Base-by-base conservation (phyloP, 768 basidiomycete genomes). In the Boletus reticulatus region DNA sequence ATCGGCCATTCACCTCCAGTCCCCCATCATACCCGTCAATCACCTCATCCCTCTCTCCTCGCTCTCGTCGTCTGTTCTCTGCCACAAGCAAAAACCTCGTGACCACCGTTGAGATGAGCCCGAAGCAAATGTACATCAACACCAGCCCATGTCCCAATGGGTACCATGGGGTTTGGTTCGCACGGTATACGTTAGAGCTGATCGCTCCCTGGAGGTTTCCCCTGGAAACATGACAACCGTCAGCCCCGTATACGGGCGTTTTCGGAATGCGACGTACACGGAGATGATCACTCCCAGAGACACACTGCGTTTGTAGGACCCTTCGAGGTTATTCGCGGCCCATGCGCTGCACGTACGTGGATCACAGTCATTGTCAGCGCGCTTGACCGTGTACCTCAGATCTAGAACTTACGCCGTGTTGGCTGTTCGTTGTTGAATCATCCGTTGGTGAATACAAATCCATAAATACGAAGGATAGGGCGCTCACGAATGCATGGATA, bases 121-220 rank as follows among this genome's bases (percentile, higher is more conserved):
- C 88, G 48, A 89, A 71, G 38, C 70, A 79, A 61, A 91, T 88
- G 72, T 88, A 91, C 80, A 84, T 78, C 49, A 90, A 73, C 48
- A 89, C 88, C 37, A 90, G 73, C 8, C 83, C 85, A 52, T 87
- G 76, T 1, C 76, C 69, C 48, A 87, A 72, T 3, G 75, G 78
- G 67, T 87, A 92, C 83, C 85, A 86, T 11, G 88, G 89, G 57
- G 74, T 74, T 65, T 89, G 85, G 45, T 67, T 69, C 4, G 79
- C 80, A 32, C 87, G 87, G 64, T 91, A 90, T 78, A 91, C 81
- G 62, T 89, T 89, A 17, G 86, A 88, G 64, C 82, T 84, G 41
- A 91, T 82, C n/a, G 85, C 87, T 19, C 87, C 88, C 63, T 88
- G 87, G 48, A 89, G 73, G 66, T 89, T 89, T 9, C 87, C 87